These are phyloP conservation scores for Arthrobotrys musiformis DNA, from an alignment of 2,329 filamentous ascomycete genomes.

Conservation along the genomic window DNA sequence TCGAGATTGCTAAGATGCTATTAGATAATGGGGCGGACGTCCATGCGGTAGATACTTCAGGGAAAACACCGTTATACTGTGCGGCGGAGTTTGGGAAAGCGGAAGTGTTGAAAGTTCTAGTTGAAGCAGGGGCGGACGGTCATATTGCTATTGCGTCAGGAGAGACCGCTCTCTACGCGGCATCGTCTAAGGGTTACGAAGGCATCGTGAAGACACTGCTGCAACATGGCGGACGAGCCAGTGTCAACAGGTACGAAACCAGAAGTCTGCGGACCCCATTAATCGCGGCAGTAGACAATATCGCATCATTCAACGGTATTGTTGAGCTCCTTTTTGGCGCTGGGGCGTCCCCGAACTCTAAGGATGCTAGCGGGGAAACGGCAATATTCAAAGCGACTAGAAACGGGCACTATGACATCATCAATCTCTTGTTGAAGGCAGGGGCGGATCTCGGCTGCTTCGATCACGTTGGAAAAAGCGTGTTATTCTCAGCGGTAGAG, in stretches of 20 bases:
- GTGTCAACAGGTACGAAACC: not conserved
- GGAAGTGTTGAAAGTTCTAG: conserved; percentile 3
- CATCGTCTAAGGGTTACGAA: conserved; percentile 9
- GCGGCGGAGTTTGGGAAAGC: conserved; percentile 8
- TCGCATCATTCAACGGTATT: not conserved
- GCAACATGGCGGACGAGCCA: conserved; percentile 1
- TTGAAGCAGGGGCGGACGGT: conserved; percentile 26
- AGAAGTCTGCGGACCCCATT: conserved; percentile 9
- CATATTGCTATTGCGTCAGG: not conserved
- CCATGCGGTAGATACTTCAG: not conserved
- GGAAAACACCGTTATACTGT: conserved; percentile 9
- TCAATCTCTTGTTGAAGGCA: conserved; percentile 3
- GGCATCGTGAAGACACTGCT: conserved; percentile 7
- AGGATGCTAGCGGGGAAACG: conserved; percentile 11
- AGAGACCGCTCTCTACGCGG: conserved; percentile 20
- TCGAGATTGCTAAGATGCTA: not conserved
- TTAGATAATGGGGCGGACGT: conserved; percentile 17
- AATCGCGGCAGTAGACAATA: conserved; percentile 7
- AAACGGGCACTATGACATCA: conserved; percentile 9
- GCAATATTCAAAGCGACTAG: conserved; percentile 22
- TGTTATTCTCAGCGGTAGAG: conserved; percentile 23
- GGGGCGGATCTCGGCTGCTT: not conserved
- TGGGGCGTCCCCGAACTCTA: conserved; percentile 8
- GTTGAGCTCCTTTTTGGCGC: conserved; percentile 31
- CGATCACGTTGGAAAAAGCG: not conserved